These are phyloP conservation scores for Fusarium globosum DNA, from an alignment of 2,329 filamentous ascomycete genomes.

Conservation along the genomic window DNA sequence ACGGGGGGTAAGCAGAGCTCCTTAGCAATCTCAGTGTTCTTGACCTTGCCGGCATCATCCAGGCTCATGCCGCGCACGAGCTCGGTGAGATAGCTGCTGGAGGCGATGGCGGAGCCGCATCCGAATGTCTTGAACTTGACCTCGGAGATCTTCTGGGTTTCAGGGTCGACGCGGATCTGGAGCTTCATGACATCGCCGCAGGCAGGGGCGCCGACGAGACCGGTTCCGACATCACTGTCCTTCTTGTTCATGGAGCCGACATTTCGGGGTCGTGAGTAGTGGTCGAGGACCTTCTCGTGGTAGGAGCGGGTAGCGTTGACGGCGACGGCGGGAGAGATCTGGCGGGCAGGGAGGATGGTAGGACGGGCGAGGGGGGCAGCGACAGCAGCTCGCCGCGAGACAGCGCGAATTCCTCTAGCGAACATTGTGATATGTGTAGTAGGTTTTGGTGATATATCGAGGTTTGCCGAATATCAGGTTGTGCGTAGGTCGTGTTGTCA, in stretches of 20 bases:
- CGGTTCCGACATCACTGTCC: constrained; percentile 86
- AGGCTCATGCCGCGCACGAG: constrained; percentile 94
- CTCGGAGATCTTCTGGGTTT: constrained; percentile 88
- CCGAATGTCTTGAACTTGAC: constrained; percentile 99
- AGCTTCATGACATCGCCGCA: constrained; percentile 92
- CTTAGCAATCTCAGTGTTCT: constrained; percentile 98
- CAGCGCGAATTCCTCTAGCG: constrained; percentile 58
- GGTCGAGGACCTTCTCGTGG: constrained; percentile 65
- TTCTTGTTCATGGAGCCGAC: constrained; percentile 74
- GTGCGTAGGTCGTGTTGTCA: constrained; percentile 13
- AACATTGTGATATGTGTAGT: constrained; percentile 53
- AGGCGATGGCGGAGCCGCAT: constrained; percentile 93
- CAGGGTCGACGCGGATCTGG: constrained; percentile 85
- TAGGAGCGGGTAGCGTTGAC: constrained; percentile 59
- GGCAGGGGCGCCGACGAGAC: constrained; percentile 88
- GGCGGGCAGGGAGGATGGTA: constrained; percentile 53
- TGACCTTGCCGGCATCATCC: constrained; percentile 90
- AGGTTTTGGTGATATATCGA: constrained; percentile 8
- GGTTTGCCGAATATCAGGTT: constrained; percentile 3
- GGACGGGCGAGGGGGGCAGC: constrained; percentile 53
- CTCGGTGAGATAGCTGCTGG: constrained; percentile 93
- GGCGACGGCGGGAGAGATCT: constrained; percentile 55
- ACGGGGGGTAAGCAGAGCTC: constrained; percentile 91
- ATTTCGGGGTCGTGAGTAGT: constrained; percentile 65
- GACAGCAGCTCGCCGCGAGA: constrained; percentile 57